phyloP scores from a whole-genome alignment of 331 rosid genomes.

The Prunus yedoensis region DNA sequence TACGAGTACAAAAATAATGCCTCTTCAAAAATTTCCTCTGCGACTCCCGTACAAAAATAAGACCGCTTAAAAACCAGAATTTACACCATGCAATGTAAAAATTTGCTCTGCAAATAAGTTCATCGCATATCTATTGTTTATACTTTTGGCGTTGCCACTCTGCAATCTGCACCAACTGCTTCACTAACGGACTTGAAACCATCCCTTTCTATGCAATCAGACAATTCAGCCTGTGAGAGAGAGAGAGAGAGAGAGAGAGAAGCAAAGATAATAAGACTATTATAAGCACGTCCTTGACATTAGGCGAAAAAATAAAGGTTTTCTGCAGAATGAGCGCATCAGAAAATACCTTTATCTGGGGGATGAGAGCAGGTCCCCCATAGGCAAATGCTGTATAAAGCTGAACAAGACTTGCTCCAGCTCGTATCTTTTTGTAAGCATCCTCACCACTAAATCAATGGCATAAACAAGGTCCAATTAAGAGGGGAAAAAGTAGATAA shows the following conservation, averaged over 20 bases:
- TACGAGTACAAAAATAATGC: background rate
- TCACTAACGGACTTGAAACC: slow-evolving; percentile 82
- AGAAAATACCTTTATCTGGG: slow-evolving; percentile 78
- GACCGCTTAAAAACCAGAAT: background rate
- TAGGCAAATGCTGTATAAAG: slow-evolving; percentile 90
- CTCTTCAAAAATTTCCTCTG: background rate
- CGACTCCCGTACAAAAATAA: background rate
- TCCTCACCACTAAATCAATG: slow-evolving; percentile 75
- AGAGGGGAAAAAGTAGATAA: background rate
- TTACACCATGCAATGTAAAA: background rate
- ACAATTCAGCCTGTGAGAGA: slow-evolving; percentile 62
- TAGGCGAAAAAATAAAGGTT: background rate
- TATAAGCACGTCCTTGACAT: background rate
- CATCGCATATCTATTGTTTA: background rate
- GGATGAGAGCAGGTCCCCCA: slow-evolving; percentile 96
- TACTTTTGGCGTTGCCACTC: slow-evolving; percentile 14
- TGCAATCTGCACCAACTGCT: slow-evolving; percentile 92
- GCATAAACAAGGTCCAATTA: slow-evolving; percentile 9
- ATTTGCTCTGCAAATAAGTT: slow-evolving; percentile 3
- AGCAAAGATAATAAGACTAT: background rate
- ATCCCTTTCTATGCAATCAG: slow-evolving; percentile 84
- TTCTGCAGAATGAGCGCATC: background rate
- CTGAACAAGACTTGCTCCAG: slow-evolving; percentile 96
- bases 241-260: background rate
- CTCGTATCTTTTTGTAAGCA: slow-evolving; percentile 81